Percentiles rank a stretch among this genome's conserved stretches.
Conservation (phyloP, 2,329 filamentous ascomycete species). For the Dendrostoma leiphaemia region DNA sequence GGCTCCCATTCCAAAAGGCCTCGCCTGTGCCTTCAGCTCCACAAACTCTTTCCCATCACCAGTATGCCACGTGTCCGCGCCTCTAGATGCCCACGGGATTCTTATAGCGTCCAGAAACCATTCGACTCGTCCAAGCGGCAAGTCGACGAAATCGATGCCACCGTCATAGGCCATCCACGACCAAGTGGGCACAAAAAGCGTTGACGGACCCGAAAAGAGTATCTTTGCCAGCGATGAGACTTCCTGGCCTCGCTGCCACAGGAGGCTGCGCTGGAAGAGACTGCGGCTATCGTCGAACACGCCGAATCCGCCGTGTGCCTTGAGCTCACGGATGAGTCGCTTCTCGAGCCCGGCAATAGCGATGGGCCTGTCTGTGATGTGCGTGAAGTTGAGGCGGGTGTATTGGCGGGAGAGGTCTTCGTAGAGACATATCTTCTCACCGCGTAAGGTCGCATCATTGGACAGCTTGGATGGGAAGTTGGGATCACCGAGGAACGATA, state of each 20-base stretch:
- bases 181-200: constrained; percentile 27
- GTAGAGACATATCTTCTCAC: constrained; percentile 20
- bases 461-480: constrained; percentile 24
- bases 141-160: constrained; percentile 27
- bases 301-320: constrained; percentile 27
- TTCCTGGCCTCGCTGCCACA: constrained; percentile 26
- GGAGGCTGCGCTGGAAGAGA: constrained; percentile 25
- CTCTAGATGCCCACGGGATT: too few species aligned
- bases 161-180: constrained; percentile 36
- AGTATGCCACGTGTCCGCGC: too few species aligned
- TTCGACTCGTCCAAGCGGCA: constrained; percentile 18
- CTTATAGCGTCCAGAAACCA: too few species aligned
- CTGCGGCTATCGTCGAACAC: constrained; percentile 26
- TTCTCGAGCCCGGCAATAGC: constrained; percentile 31
- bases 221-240: constrained; percentile 3
- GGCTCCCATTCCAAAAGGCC: too few species aligned
- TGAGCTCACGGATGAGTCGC: constrained; percentile 23
- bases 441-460: constrained; percentile 5
- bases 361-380: constrained; percentile 24
- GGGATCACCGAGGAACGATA: constrained; percentile 26
- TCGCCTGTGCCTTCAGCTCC: too few species aligned
- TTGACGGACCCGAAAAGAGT: neutral
- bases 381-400: constrained; percentile 25
- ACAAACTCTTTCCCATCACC: too few species aligned
- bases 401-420: constrained; percentile 28